Evolutionary conservation across 352 stramenopile species (phyloP).

Genomic region (Phytophthora melonis): DNA sequence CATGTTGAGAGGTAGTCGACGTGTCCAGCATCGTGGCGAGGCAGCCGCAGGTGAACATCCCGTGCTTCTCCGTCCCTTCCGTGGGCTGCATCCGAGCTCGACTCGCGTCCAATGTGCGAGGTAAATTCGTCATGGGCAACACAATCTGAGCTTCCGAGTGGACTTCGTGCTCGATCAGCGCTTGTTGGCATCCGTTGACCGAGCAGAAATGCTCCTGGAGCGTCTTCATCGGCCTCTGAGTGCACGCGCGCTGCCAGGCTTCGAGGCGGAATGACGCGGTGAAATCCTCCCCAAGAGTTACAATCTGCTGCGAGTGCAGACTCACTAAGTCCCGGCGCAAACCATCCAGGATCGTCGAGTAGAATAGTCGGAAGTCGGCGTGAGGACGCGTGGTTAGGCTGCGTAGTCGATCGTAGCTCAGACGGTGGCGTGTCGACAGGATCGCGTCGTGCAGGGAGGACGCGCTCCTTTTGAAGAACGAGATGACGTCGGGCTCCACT

Average conservation of each 20-base stretch:
- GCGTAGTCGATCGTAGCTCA: conserved; percentile 59
- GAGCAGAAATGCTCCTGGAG: conserved; percentile 65
- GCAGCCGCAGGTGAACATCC: conserved; percentile 59
- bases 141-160: conserved; percentile 56
- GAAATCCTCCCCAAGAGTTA: conserved; percentile 74
- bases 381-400: conserved; percentile 43
- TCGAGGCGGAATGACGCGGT: conserved; percentile 58
- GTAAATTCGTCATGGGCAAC: conserved; percentile 82
- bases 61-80: conserved; percentile 65
- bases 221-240: conserved; percentile 38
- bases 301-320: conserved; percentile 75
- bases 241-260: conserved; percentile 59
- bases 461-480: conserved; percentile 53
- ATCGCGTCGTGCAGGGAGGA: conserved; percentile 49
- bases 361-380: conserved; percentile 49
- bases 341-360: conserved; percentile 46
- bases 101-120: conserved; percentile 67
- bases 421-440: conserved; percentile 44
- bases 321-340: conserved; percentile 59
- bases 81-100: conserved; percentile 49
- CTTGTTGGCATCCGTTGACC: conserved; percentile 48
- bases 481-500: conserved; percentile 66
- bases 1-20: conserved; percentile 1
- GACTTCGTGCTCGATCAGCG: conserved; percentile 48
- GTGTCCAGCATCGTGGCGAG: conserved; percentile 74